Conservation (phyloP, 768 basidiomycete genomes). For the Tricholomella constricta region DNA sequence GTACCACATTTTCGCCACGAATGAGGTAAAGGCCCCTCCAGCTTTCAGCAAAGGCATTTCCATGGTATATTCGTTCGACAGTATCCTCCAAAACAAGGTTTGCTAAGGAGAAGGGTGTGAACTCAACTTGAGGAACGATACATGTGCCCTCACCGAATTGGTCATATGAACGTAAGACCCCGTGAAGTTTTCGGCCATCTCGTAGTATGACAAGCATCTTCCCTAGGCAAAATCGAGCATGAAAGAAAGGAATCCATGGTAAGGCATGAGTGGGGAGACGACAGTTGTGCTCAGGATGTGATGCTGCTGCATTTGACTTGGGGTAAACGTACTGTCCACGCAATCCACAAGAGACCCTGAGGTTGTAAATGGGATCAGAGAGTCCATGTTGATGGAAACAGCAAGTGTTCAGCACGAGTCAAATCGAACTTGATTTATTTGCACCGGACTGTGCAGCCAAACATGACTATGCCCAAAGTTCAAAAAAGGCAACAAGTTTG, state of each 20-base stretch:
- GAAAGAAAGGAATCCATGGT: conserved; percentile 21
- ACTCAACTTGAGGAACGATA: not conserved
- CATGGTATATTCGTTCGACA: conserved; percentile 92
- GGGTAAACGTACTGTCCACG: conserved; percentile 97
- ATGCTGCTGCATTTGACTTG: conserved; percentile 49
- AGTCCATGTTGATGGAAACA: conserved; percentile 66
- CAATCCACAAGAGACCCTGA: conserved; percentile 98
- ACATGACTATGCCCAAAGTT: too few species aligned
- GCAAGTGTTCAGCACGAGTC: not conserved
- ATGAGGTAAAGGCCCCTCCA: conserved; percentile 92
- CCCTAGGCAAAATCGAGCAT: conserved; percentile 57
- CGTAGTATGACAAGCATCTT: conserved; percentile 98
- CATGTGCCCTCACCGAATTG: conserved; percentile 79
- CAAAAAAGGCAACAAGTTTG: too few species aligned
- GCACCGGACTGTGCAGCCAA: not conserved
- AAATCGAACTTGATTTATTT: not conserved
- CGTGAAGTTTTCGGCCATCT: conserved; percentile 95
- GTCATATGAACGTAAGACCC: conserved; percentile 96
- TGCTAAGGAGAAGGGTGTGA: conserved; percentile 48
- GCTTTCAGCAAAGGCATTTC: conserved; percentile 83
- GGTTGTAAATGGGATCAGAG: conserved; percentile 97
- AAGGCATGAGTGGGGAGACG: conserved; percentile 26
- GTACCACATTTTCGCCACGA: conserved; percentile 96
- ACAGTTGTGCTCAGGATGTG: conserved; percentile 48
- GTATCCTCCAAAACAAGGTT: conserved; percentile 97